Conservation (phyloP, 148 eudicot species). For the Talinum fruticosum region DNA sequence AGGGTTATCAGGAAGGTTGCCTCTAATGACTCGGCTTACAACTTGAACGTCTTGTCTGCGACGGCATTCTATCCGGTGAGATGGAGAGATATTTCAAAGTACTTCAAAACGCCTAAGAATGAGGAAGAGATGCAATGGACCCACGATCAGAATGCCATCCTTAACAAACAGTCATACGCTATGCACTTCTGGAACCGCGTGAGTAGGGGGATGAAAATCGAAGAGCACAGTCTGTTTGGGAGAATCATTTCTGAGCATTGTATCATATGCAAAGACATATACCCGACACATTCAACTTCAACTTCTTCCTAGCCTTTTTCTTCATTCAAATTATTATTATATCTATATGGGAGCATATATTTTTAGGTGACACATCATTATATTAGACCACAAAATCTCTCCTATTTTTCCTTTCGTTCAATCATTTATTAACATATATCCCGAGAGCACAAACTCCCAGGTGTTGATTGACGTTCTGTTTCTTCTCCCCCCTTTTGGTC, state of each 20-base stretch:
- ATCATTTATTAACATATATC: no score
- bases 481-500: no score
- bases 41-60: conserved; percentile 50
- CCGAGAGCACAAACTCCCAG: no score
- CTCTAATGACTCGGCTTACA: background rate
- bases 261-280: conserved; percentile 43
- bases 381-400: no score
- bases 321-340: no score
- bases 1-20: conserved; percentile 36
- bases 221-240: conserved; percentile 53
- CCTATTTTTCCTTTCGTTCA: no score
- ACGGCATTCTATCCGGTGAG: conserved; percentile 63
- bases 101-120: conserved; percentile 37
- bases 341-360: no score
- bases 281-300: background rate
- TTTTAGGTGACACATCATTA: no score
- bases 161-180: conserved; percentile 25
- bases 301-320: background rate
- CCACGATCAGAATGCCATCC: background rate
- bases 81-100: conserved; percentile 39
- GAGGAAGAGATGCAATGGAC: background rate
- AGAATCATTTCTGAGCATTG: conserved; percentile 50
- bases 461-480: no score
- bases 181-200: conserved; percentile 74
- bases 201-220: conserved; percentile 42